Evolutionary conservation across 305 asterid genomes (phyloP), one percentile per base, ranked within the genome.

Genomic region (Stenogyne calaminthoides): DNA sequence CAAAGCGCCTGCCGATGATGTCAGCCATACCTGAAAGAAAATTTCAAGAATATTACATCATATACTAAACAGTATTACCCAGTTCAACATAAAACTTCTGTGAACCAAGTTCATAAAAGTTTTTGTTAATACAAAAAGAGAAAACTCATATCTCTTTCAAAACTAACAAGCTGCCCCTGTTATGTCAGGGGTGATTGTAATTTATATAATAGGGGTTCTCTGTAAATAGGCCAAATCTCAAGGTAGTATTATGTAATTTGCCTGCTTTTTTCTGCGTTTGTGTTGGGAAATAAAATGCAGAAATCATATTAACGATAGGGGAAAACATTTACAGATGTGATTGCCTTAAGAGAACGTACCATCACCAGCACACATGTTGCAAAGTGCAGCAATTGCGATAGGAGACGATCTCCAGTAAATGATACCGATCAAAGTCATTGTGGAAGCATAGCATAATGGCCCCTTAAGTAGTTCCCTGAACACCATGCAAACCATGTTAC

Each of bases 371-470:
- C 94, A 89, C 66, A 93, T 93, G 81, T 88, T 90, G 81, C 98
- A 92, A 54, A 95, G 76, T 71, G 92, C 86, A 69, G 96, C 97
- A 81, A 92, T 84, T 16, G 96, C 90, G 67, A 92, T 82, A 7
- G 98, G 97, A 67, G 98, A 92, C 65, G 89, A 88, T 86, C 97
- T 90, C 99, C 99, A 95, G 83, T 82, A 95, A 72, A 90, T 56
- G 47, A 84, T 89, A 83, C 91, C 57, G 49, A 96, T 94, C 80
- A 86, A 71, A 69, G 91, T 76, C 78, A 95, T 90, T 19, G 97
- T 80, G 59, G 86, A 12, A 70, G 97, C 98, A 82, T 92, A 95
- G 85, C 88, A 95, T 68, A 95, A 64, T 0, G 98, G 99, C 65
- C 98, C 99, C 83, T 83, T 90, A 12, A 92, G 89, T 59, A 95